phyloP scores from a whole-genome alignment of 257 asterid genomes.

The Ocimum tenuiflorum region DNA sequence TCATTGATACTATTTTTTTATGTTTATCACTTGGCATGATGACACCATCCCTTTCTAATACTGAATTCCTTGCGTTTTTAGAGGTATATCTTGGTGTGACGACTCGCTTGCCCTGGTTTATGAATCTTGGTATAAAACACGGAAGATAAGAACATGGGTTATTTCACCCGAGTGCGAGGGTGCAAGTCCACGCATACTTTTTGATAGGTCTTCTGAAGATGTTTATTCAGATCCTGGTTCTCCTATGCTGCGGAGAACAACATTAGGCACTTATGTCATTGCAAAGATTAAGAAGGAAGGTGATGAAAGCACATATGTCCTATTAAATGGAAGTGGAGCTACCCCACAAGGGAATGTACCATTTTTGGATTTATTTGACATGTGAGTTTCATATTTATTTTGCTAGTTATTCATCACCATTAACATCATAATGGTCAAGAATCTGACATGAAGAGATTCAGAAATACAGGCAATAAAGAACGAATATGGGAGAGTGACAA shows the following conservation, averaged over 20 bases:
- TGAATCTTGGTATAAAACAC: constrained; percentile 93
- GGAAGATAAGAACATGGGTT: constrained; percentile 70
- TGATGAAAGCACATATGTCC: constrained; percentile 50
- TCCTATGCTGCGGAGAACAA: constrained; percentile 86
- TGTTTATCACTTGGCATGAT: constrained; percentile 2
- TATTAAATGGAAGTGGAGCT: constrained; percentile 90
- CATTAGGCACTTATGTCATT: constrained; percentile 78
- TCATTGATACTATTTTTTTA: neutral
- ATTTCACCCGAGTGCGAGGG: constrained; percentile 67
- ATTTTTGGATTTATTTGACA: constrained; percentile 83
- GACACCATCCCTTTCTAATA: constrained; percentile 10
- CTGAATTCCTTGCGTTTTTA: constrained; percentile 27
- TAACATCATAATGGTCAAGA: constrained; percentile 23
- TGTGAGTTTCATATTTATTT: constrained; percentile 56
- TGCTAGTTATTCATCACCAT: constrained; percentile 9
- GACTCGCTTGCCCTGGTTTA: constrained; percentile 86
- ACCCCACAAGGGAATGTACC: constrained; percentile 96
- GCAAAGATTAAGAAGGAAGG: constrained; percentile 74
- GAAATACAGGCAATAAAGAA: constrained; percentile 88
- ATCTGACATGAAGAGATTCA: constrained; percentile 49
- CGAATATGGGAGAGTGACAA: constrained; percentile 97
- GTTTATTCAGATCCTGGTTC: constrained; percentile 99
- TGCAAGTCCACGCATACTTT: constrained; percentile 62
- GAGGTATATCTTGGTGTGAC: constrained; percentile 96
- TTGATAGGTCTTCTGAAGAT: constrained; percentile 98